A percentile compares a stretch with the other conserved stretches of the same genome.
These are phyloP conservation scores for Cryptococcus sp. DNA, from an alignment of 1,284 basidiomycete genomes.

Conservation along the genomic window DNA sequence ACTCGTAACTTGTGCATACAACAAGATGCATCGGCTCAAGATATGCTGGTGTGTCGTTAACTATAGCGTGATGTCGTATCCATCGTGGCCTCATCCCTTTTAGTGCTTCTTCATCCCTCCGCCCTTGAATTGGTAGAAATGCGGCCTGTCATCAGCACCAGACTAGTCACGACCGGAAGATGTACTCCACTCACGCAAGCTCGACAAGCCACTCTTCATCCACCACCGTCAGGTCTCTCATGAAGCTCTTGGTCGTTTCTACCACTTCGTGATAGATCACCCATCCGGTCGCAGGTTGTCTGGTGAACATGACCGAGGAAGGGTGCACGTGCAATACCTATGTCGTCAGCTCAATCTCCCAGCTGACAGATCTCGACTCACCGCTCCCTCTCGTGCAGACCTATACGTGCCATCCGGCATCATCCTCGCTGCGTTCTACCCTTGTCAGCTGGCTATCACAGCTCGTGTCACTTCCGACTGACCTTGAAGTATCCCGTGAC, in stretches of 20 bases:
- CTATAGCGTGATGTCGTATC: no score
- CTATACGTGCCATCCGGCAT: constrained; percentile 82
- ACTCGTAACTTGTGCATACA: no score
- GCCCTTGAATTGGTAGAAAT: constrained; percentile 44
- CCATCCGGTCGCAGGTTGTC: constrained; percentile 83
- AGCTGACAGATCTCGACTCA: constrained; percentile 43
- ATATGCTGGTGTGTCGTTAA: no score
- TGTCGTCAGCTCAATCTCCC: not conserved
- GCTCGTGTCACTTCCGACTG: constrained; percentile 1
- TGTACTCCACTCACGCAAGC: constrained; percentile 43
- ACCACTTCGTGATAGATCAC: constrained; percentile 93
- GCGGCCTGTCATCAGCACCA: constrained; percentile 28
- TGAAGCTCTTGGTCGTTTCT: constrained; percentile 80
- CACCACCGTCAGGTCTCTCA: constrained; percentile 53
- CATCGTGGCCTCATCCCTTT: no score
- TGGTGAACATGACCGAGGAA: constrained; percentile 86
- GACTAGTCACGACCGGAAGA: no score
- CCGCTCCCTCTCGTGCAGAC: constrained; percentile 72
- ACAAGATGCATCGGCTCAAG: no score
- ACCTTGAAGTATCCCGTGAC: constrained; percentile 84
- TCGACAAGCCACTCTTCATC: constrained; percentile 53
- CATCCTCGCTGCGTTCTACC: constrained; percentile 75
- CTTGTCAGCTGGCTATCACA: not conserved
- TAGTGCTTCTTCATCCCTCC: constrained; percentile 40
- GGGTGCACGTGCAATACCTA: constrained; percentile 86